Base-by-base conservation (phyloP, 2,329 filamentous ascomycete species). In the Venturia asperata region DNA sequence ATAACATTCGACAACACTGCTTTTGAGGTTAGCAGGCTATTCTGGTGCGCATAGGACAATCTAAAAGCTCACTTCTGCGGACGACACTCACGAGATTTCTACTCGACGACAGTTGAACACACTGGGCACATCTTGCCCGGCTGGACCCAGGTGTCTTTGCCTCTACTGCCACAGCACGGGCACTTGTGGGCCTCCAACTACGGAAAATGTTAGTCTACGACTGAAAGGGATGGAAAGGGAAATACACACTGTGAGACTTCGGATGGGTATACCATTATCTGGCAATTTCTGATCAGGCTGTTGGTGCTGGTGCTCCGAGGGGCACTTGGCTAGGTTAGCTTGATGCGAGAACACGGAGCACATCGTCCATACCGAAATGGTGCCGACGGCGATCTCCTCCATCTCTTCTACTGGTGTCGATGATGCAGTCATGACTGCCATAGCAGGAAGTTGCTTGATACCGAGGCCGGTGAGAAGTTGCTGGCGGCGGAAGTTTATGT, bases 131-230 rank as follows among this genome's bases (percentile, higher is more conserved):
- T 39, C 45, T 63, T 63, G 41, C 62, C 62, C 9, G 62, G 62
- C 41, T 45, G 34, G n/a, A 63, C 62, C 62, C 62, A 63, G 47
- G 30, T 37, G 47, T 42, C 19, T 55, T 63, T 47, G n/a, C 34
- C 45, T 41, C 45, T 30, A 24, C 39, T 47, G n/a, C 9, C 24
- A 55, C 62, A 63, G 13, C n/a, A n/a, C 55, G 62, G 62, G 24
- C 62, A 63, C 45, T 63, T 63, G 39, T 47, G 42, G 34, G 62
- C 62, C 34, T 42, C 39, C 42, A 63, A 30, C 62, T 63, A 37
- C 55, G 15, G 34, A 15, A 41, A 7, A 1, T 55, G 62, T 49
- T 52, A 45, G 21, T 27, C 3, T 7, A 13, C 34, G 10, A 55
- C 24, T 41, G 34, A 9, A 49, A 30, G 41, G 43, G 13, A 24